Conservation (phyloP, 164 flowering plant species). For the Sextonia rubra region DNA sequence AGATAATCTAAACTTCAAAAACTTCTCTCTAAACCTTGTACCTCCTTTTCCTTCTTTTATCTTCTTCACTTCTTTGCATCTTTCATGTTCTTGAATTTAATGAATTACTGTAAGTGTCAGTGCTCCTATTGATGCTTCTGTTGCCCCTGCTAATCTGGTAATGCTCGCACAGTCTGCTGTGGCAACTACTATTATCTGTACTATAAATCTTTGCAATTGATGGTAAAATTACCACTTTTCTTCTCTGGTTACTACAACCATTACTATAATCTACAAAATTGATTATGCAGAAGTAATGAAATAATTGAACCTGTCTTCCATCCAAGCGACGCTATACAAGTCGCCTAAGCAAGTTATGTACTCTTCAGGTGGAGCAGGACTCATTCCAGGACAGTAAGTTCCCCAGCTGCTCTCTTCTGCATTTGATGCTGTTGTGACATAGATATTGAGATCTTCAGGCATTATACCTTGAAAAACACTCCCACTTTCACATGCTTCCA, state of each 20-base stretch:
- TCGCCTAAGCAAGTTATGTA: slow-evolving; percentile 67
- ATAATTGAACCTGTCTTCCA: slow-evolving; percentile 61
- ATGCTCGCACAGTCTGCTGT: too few species aligned
- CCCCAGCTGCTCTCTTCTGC: slow-evolving; percentile 68
- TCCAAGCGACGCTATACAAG: slow-evolving; percentile 69
- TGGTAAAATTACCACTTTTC: background rate
- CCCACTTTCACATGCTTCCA: slow-evolving; percentile 86
- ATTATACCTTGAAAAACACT: slow-evolving; percentile 76
- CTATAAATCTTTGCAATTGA: background rate
- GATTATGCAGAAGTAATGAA: background rate
- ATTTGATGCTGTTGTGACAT: slow-evolving; percentile 74
- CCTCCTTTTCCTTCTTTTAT: too few species aligned
- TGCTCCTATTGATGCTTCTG: too few species aligned
- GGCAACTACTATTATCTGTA: too few species aligned
- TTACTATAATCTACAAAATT: background rate
- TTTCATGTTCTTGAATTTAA: too few species aligned
- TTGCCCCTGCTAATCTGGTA: too few species aligned
- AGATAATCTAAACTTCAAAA: too few species aligned
- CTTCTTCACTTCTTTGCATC: too few species aligned
- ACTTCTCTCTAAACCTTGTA: too few species aligned
- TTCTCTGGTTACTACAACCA: background rate
- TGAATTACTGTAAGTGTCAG: too few species aligned
- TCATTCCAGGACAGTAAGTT: slow-evolving; percentile 55
- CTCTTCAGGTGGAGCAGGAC: slow-evolving; percentile 39
- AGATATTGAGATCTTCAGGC: slow-evolving; percentile 52